Evolutionary conservation across 2,329 filamentous ascomycete species (phyloP).

Genomic region (Capronia epimyces): DNA sequence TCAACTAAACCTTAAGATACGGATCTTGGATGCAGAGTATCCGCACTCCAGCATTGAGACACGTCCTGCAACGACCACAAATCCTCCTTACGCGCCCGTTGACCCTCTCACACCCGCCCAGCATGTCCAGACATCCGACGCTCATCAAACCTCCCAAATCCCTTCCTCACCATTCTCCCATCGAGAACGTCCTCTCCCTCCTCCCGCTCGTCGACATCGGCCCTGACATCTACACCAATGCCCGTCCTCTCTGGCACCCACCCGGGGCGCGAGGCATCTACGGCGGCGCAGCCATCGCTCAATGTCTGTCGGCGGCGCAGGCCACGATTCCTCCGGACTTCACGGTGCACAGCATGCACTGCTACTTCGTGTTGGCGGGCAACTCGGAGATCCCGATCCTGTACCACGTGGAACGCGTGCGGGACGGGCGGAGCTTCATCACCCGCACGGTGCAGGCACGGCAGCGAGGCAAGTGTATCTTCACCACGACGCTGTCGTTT

Average conservation of each 20-base stretch:
- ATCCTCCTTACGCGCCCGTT: too few relatives aligned
- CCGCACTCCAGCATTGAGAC: too few relatives aligned
- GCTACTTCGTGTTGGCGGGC: slow-evolving; percentile 94
- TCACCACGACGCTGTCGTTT: slow-evolving; percentile 92
- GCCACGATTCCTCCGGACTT: slow-evolving; percentile 76
- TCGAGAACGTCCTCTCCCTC: slow-evolving; percentile 84
- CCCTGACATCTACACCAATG: slow-evolving; percentile 73
- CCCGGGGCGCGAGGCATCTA: slow-evolving; percentile 89
- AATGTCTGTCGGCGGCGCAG: slow-evolving; percentile 82
- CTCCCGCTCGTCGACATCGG: slow-evolving; percentile 72
- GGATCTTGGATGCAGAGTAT: too few relatives aligned
- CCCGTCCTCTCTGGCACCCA: slow-evolving; percentile 84
- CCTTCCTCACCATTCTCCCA: slow-evolving; percentile 67
- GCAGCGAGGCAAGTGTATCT: slow-evolving; percentile 82
- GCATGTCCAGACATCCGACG: slow-evolving; percentile 40
- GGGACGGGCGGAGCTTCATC: slow-evolving; percentile 81
- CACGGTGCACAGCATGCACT: slow-evolving; percentile 92
- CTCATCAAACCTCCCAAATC: slow-evolving; percentile 70
- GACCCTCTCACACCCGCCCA: background rate
- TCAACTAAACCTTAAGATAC: too few relatives aligned
- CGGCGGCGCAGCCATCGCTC: slow-evolving; percentile 86
- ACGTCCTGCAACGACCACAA: too few relatives aligned
- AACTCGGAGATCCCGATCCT: slow-evolving; percentile 78
- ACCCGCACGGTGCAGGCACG: slow-evolving; percentile 94
- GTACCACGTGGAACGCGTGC: slow-evolving; percentile 90